These are phyloP conservation scores for Atkinsonella hypoxylon DNA, from an alignment of 2,329 filamentous ascomycete genomes.

Conservation along the genomic window DNA sequence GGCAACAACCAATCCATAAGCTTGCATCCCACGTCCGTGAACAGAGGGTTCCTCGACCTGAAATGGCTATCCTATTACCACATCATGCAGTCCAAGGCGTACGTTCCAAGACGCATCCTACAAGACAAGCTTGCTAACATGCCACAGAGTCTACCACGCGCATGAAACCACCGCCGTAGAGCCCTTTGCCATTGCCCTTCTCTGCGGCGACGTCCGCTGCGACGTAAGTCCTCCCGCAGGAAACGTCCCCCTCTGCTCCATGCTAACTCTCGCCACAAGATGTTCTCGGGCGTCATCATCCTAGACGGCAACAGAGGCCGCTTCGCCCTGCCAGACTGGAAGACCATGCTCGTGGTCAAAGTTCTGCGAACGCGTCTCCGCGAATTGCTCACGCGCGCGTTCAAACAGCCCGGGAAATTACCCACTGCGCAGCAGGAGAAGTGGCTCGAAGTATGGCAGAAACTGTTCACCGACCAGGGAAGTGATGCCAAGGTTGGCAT, in stretches of 20 bases:
- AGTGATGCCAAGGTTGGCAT: constrained; percentile 19
- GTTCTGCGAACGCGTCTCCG: constrained; percentile 59
- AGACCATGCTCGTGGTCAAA: constrained; percentile 81
- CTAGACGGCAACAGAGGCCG: constrained; percentile 79
- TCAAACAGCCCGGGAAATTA: constrained; percentile 54
- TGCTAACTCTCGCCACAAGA: constrained; percentile 35
- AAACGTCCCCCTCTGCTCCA: neutral
- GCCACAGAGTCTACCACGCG: constrained; percentile 65
- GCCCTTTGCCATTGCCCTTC: constrained; percentile 68
- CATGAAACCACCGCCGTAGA: constrained; percentile 77
- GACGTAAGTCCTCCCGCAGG: constrained; percentile 41
- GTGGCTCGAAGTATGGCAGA: constrained; percentile 66
- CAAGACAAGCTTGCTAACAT: constrained; percentile 3
- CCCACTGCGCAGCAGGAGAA: constrained; percentile 55
- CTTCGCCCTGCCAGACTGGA: constrained; percentile 81
- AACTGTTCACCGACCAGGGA: constrained; percentile 45
- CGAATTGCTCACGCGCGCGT: constrained; percentile 60
- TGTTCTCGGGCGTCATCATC: constrained; percentile 77
- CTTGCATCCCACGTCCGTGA: constrained; percentile 80
- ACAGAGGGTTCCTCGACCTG: constrained; percentile 55
- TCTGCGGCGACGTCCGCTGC: constrained; percentile 82
- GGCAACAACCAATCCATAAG: constrained; percentile 86
- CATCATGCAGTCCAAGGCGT: constrained; percentile 86
- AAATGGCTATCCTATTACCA: constrained; percentile 92
- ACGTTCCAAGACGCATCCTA: constrained; percentile 19